These are phyloP conservation scores for Phaeophleospora eucalypticola DNA, from an alignment of 2,329 filamentous ascomycete genomes.

Conservation along the genomic window DNA sequence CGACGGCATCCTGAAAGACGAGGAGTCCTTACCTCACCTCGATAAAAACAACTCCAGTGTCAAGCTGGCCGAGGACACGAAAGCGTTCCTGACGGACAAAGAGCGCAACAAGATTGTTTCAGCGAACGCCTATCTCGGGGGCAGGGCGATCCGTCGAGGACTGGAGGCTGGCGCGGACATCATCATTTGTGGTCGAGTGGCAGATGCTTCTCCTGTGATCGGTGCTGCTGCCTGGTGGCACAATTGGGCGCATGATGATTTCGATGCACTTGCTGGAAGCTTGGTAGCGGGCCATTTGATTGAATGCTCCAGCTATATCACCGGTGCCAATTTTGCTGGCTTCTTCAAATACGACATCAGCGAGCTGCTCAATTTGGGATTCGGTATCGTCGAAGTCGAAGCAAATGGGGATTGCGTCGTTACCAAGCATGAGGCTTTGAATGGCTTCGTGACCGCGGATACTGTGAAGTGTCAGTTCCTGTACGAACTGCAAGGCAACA, in stretches of 20 bases:
- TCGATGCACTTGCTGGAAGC: slow-evolving; percentile 37
- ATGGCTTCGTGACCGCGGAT: slow-evolving; percentile 40
- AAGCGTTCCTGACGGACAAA: slow-evolving; percentile 17
- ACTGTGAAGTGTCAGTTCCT: slow-evolving; percentile 51
- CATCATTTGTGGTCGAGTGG: slow-evolving; percentile 40
- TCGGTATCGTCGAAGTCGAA: slow-evolving; percentile 30
- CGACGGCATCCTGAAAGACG: slow-evolving; percentile 14
- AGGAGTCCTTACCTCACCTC: slow-evolving; percentile 21
- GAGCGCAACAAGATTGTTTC: slow-evolving; percentile 22
- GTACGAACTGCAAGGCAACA: slow-evolving; percentile 52
- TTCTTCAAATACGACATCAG: slow-evolving; percentile 36
- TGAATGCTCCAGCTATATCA: slow-evolving; percentile 40
- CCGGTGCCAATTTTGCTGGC: slow-evolving; percentile 39
- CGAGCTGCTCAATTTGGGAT: slow-evolving; percentile 32
- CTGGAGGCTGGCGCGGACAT: slow-evolving; percentile 40
- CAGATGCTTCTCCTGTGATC: slow-evolving; percentile 40
- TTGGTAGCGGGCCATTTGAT: slow-evolving; percentile 41
- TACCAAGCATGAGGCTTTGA: slow-evolving; percentile 34
- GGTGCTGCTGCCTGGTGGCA: slow-evolving; percentile 43
- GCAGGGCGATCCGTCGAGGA: slow-evolving; percentile 38
- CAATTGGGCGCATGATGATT: slow-evolving; percentile 35
- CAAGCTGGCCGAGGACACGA: slow-evolving; percentile 20
- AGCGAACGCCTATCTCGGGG: slow-evolving; percentile 40
- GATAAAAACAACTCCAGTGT: slow-evolving; percentile 22
- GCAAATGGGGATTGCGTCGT: slow-evolving; percentile 34